Conservation (phyloP, 2,329 filamentous ascomycete species). For the Fusarium miscanthi region DNA sequence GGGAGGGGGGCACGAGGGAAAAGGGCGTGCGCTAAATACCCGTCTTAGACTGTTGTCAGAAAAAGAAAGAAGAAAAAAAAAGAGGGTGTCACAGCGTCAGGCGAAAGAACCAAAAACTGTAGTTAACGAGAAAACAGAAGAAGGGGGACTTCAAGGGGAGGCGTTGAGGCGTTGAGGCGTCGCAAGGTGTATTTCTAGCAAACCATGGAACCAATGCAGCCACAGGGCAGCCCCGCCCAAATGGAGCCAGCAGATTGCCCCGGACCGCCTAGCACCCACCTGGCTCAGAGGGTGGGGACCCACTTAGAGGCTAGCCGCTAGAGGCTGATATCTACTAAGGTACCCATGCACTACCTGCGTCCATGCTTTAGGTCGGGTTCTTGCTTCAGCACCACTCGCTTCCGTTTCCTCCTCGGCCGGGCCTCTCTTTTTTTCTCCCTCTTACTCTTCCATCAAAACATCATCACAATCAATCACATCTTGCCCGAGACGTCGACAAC, state of each 20-base stretch:
- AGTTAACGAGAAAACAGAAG: not conserved
- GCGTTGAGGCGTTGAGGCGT: slow-evolving; percentile 1
- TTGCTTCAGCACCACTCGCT: slow-evolving; percentile 36
- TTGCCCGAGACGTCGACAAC: slow-evolving; percentile 32
- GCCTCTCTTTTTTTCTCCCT: slow-evolving; percentile 45
- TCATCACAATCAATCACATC: slow-evolving; percentile 34
- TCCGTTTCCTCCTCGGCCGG: slow-evolving; percentile 39
- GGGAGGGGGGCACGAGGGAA: slow-evolving; percentile 2
- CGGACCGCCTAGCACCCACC: slow-evolving; percentile 3
- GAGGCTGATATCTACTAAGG: slow-evolving; percentile 14
- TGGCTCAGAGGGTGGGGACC: not conserved
- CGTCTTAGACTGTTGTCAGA: slow-evolving; percentile 1
- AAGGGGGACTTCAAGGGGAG: not conserved
- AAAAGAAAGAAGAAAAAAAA: not conserved
- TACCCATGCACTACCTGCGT: slow-evolving; percentile 11
- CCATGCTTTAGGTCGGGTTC: slow-evolving; percentile 22
- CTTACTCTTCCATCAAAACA: slow-evolving; percentile 47
- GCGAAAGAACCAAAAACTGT: slow-evolving; percentile 3
- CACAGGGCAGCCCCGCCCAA: slow-evolving; percentile 3
- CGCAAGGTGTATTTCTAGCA: not conserved
- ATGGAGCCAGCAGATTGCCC: slow-evolving; percentile 4
- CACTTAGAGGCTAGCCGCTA: not conserved
- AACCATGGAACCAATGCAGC: not conserved
- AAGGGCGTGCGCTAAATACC: slow-evolving; percentile 16
- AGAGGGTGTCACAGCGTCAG: slow-evolving; percentile 15